Base-by-base conservation (phyloP, 345 rosid species). In the Sonneratia caseolaris region DNA sequence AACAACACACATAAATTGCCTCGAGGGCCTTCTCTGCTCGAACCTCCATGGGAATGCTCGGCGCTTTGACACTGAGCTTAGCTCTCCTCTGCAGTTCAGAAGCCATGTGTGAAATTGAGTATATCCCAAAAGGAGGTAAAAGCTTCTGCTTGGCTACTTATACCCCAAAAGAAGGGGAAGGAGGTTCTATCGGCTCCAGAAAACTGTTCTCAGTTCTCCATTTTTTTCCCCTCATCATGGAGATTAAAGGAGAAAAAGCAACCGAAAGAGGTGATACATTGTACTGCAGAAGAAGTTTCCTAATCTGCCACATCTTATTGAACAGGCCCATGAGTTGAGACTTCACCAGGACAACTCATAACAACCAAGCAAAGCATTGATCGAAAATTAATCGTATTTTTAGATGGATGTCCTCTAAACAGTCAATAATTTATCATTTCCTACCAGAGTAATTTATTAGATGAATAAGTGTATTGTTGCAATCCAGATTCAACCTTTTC, bases 1-100 rank as follows among this genome's bases (percentile, higher is more conserved):
- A 95, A 82, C 96, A 90, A 73, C 99, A 90, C 19, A 86, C 80
- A 40, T 91, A 86, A 35, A 90, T 84, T 5, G 96, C 97, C 73
- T 95, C 99, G 37, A 95, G 82, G 36, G 99, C 96, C 83, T 95
- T 95, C 81, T 87, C 93, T 10, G 77, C 88, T 48, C 96, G 83
- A 68, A 81, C 2, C 77, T 84, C 97, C 97, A 91, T 89, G 0
- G 92, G 89, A 42, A 95, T 85, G n/a, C 22, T 81, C 7, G 97
- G 93, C 10, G 88, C 74, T 3, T 78, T 86, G 0, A 74, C 81
- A 5, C 86, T 91, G 64, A 83, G 45, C 78, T 95, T 95, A 19
- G 88, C 84, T 72, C 99, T 86, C 84, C 89, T 83, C 97, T 95
- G 81, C 85, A 85, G 13, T 51, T 70, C 47, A 67, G 21, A 37